Evolutionary conservation across 352 stramenopile species (phyloP), one percentile per base, ranked within the genome.

Genomic region (Phytophthora foliorum): DNA sequence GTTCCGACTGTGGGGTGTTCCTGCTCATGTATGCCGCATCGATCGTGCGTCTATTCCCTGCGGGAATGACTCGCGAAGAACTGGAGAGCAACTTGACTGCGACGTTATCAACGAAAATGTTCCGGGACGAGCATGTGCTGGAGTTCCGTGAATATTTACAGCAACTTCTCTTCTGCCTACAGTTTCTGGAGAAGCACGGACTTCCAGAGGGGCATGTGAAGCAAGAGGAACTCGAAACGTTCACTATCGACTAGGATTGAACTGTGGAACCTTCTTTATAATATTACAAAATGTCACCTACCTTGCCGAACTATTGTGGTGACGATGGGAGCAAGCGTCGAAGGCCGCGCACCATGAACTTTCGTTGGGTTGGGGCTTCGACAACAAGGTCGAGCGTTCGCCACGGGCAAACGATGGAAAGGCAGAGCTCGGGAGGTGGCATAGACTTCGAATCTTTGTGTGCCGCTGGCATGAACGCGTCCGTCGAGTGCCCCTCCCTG

Each of bases 1-100:
- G 78, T 19, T 98, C 91, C 8, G 97, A 99, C 81, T 98, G 95
- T 74, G 96, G 88, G 3, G 88, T 95, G 17, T 95, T 91, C 39
- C 49, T 95, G 24, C 71, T 95, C 22, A 89, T 95, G 80, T 95
- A 95, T 57, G 87, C 86, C 6, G 72, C 77, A 3, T 78, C 86
- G 42, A 86, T 95, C 31, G 72, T 90, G 27, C 69, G 79, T 21
- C 70, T 75, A 6, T 93, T 93, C 39, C 88, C 88, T 11, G 69
- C 42, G 6, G 84, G 83, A 27, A 61, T 92, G 50, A 78, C 58
- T 39, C 69, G 74, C 32, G 78, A 92, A 53, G 81, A 93, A 57
- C 50, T 93, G 19, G 72, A 77, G 21, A 78, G 61, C 22, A 78
- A 86, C 16, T 58, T 90, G 21, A 58, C 72, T 6, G 72, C 74